phyloP scores from a whole-genome alignment of 192 early-diverging fungal genomes.

The Linnemannia zychae region DNA sequence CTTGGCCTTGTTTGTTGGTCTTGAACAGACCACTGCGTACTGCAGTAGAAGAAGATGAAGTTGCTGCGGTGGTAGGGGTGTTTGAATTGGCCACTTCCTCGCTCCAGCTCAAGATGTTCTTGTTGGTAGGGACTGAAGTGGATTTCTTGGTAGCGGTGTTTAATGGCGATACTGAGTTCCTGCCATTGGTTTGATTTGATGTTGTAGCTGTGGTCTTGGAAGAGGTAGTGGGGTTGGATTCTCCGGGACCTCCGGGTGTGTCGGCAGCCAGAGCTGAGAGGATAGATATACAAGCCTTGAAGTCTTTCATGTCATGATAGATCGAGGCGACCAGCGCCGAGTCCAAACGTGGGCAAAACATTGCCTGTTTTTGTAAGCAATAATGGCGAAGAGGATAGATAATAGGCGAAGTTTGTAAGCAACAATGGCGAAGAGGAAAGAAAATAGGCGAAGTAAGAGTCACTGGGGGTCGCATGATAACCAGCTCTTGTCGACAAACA shows the following conservation, averaged over 20 bases:
- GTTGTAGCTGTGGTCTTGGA: constrained; percentile 3
- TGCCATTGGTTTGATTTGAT: background rate
- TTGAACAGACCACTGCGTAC: constrained; percentile 17
- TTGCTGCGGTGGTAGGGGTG: background rate
- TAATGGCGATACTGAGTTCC: background rate
- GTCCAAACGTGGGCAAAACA: constrained; percentile 54
- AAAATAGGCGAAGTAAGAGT: background rate
- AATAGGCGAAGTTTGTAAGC: background rate
- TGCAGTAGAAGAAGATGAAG: background rate
- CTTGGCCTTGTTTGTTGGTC: constrained; percentile 22
- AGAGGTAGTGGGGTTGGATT: background rate
- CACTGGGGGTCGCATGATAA: background rate
- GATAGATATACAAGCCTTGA: constrained; percentile 39
- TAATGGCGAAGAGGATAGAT: background rate
- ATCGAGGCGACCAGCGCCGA: constrained; percentile 55
- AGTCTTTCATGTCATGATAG: constrained; percentile 40
- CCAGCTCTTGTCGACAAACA: no score
- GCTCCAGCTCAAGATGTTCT: constrained; percentile 50
- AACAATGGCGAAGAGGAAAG: background rate
- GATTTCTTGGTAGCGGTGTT: constrained; percentile 3
- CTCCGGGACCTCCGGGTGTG: background rate
- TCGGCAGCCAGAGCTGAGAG: constrained; percentile 34
- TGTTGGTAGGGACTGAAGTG: background rate
- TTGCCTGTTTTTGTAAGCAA: constrained; percentile 25
- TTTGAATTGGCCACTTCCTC: constrained; percentile 43